These are phyloP conservation scores for Ciborinia camelliae DNA, from an alignment of 2,329 filamentous ascomycete species.

Conservation along the genomic window DNA sequence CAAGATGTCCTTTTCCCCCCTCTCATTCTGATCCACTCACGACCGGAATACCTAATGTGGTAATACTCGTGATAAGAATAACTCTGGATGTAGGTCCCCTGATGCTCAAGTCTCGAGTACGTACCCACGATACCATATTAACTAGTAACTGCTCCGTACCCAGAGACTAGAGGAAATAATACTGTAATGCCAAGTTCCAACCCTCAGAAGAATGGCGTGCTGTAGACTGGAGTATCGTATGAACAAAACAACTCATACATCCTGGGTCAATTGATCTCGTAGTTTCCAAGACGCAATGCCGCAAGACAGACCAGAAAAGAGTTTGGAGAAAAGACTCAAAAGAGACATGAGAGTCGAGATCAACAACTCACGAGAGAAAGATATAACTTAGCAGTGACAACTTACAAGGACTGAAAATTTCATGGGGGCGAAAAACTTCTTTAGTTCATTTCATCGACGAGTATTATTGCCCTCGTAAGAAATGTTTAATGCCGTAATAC, in stretches of 20 bases:
- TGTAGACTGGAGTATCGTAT: too few species aligned
- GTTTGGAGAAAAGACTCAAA: neutral
- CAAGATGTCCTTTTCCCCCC: neutral
- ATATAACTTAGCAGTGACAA: neutral
- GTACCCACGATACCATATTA: neutral
- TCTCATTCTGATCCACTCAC: constrained; percentile 10
- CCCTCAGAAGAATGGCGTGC: neutral
- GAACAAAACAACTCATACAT: neutral
- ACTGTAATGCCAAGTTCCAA: constrained; percentile 9
- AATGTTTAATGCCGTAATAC: neutral
- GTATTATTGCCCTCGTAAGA: neutral
- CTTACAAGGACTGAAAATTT: neutral
- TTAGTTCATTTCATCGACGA: neutral
- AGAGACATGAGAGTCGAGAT: neutral
- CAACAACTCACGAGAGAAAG: neutral
- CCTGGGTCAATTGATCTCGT: neutral
- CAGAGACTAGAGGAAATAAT: neutral
- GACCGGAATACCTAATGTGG: constrained; percentile 4
- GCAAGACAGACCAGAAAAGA: neutral
- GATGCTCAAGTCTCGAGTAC: too few species aligned
- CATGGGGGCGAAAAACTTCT: neutral
- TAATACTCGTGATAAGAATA: neutral
- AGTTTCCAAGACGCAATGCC: constrained; percentile 4
- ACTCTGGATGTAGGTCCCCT: neutral
- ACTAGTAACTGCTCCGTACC: too few species aligned